A percentile compares a stretch with the other conserved stretches of the same genome.
phyloP scores from a whole-genome alignment of 108 stramenopile species.

The Skeletonema marinoi region DNA sequence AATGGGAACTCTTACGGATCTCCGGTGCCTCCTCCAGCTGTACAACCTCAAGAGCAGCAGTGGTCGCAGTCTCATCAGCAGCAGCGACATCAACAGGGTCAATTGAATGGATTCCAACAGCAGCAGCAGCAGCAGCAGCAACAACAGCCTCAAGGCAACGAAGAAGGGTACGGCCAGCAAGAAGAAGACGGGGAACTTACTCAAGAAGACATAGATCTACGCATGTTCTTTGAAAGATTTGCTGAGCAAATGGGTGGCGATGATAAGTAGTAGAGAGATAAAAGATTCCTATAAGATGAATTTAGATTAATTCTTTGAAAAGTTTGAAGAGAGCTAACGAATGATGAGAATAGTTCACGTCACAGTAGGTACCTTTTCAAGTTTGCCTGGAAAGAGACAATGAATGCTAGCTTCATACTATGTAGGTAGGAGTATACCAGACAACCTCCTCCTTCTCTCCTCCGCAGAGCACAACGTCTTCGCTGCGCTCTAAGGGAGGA shows the following conservation, averaged over 20 bases:
- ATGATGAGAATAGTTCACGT: too few relatives aligned
- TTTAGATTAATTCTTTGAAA: too few relatives aligned
- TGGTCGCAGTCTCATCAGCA: background rate
- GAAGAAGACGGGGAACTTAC: background rate
- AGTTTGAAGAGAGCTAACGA: too few relatives aligned
- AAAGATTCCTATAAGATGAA: background rate
- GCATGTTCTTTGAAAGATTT: background rate
- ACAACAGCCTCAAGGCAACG: background rate
- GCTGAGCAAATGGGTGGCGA: background rate
- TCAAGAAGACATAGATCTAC: background rate
- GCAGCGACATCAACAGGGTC: background rate
- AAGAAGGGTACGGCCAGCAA: background rate
- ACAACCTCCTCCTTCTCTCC: too few relatives aligned
- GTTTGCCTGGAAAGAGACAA: too few relatives aligned
- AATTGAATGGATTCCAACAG: background rate
- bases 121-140: background rate
- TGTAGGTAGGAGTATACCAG: too few relatives aligned
- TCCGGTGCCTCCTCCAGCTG: too few relatives aligned
- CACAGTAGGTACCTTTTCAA: too few relatives aligned
- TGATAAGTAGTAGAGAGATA: background rate
- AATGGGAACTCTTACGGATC: too few relatives aligned
- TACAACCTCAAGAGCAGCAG: background rate
- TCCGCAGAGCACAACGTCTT: too few relatives aligned
- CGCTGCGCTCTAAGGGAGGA: too few relatives aligned
- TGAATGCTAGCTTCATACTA: too few relatives aligned